Conservation (phyloP, 768 basidiomycete genomes). For the Amanita brunnescens region DNA sequence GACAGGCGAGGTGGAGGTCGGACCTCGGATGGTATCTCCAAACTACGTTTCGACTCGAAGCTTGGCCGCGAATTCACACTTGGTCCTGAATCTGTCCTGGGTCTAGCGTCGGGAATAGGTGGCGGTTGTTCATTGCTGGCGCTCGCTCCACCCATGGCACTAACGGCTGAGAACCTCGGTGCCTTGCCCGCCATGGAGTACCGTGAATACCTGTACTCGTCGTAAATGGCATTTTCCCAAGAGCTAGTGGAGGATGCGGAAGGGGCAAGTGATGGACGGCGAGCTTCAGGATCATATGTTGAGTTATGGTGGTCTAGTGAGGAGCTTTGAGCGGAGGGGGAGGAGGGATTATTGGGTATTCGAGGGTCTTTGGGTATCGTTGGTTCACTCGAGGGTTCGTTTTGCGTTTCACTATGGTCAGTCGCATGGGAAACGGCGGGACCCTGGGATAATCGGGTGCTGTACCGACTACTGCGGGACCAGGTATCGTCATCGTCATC, state of each 20-base stretch:
- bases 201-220: slow-evolving; percentile 69
- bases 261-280: slow-evolving; percentile 23
- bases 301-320: neutral
- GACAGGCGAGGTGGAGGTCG: neutral
- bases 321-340: neutral
- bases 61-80: slow-evolving; percentile 1
- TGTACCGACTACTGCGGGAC: slow-evolving; percentile 4
- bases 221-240: slow-evolving; percentile 73
- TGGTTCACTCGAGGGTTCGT: neutral
- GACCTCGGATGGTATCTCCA: slow-evolving; percentile 1
- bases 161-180: slow-evolving; percentile 17
- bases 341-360: neutral
- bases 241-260: slow-evolving; percentile 19
- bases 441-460: neutral
- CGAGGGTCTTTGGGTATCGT: neutral
- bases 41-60: slow-evolving; percentile 11
- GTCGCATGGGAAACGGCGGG: slow-evolving; percentile 3
- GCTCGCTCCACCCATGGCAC: neutral
- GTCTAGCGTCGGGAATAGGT: slow-evolving; percentile 14
- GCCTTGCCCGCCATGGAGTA: slow-evolving; percentile 39
- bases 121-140: slow-evolving; percentile 9
- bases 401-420: slow-evolving; percentile 1
- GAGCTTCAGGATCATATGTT: slow-evolving; percentile 5
- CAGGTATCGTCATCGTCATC: slow-evolving; percentile 14
- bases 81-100: slow-evolving; percentile 8